These are phyloP conservation scores for Perilla frutescens DNA, from an alignment of 257 asterid species.

Conservation along the genomic window DNA sequence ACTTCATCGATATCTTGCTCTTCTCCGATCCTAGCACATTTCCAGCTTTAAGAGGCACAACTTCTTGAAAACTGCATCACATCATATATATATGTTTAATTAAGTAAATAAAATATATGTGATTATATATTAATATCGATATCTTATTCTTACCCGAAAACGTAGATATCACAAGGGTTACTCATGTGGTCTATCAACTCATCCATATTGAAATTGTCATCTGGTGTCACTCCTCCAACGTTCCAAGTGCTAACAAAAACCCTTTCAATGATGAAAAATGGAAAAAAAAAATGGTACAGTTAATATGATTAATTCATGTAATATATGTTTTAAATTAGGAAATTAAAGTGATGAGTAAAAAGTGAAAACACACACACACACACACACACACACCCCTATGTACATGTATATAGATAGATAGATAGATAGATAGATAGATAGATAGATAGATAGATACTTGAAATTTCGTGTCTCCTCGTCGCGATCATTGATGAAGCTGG, in stretches of 20 bases:
- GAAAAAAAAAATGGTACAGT: background rate
- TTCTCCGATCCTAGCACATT: conserved; percentile 58
- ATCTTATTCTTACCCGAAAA: conserved; percentile 26
- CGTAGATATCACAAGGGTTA: conserved; percentile 38
- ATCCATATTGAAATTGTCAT: conserved; percentile 9
- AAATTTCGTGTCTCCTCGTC: conserved; percentile 33
- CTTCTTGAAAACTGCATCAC: conserved; percentile 66
- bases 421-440: no score
- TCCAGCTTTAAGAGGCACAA: conserved; percentile 59
- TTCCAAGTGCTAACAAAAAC: conserved; percentile 41
- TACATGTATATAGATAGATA: no score
- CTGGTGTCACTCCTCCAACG: conserved; percentile 36
- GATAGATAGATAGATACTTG: conserved; percentile 39
- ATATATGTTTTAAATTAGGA: background rate
- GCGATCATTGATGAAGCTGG: conserved; percentile 18
- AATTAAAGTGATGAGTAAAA: background rate
- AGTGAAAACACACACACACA: no score
- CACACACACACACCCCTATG: no score
- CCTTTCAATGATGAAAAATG: background rate
- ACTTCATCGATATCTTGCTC: conserved; percentile 41
- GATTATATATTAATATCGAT: no score
- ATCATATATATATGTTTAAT: no score
- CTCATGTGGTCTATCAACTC: conserved; percentile 18
- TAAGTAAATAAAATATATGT: no score
- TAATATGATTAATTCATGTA: no score